Evolutionary conservation across 306 rosid genomes (phyloP), one percentile per base, ranked within the genome.

Genomic region (Erythrophleum fordii): DNA sequence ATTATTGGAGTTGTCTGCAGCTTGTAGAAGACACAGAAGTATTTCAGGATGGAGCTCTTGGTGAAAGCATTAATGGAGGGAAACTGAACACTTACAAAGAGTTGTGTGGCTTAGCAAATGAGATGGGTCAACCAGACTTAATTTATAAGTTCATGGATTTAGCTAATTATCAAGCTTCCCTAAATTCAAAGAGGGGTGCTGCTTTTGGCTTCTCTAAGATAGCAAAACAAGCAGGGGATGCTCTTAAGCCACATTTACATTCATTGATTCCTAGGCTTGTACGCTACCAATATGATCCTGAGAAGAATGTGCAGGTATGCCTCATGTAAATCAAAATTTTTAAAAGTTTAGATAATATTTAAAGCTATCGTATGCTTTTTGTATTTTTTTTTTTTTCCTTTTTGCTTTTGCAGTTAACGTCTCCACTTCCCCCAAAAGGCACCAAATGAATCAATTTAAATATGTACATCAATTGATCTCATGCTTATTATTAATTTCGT

Each of bases 151-250:
- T 95, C 88, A 91, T 95, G 97, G 99, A 95, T 90, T 87, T 95
- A 84, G 98, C 99, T 83, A 95, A 95, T 88, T 85, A 95, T 85
- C 99, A 95, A 84, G 88, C 92, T 77, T 89, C 99, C 80, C 75
- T 95, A 44, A 86, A 90, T 83, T 95, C 97, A 2, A 93, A 95
- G 86, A 90, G 97, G 83, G 99, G 97, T 89, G 99, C 98, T 74
- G 97, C 99, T 69, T 95, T 95, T 86, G 99, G 99, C 76, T 95
- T 95, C 89, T 93, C 99, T 48, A 95, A 93, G 88, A 93, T 95
- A 72, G 99, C 99, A 52, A 95, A 90, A 87, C 99, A 91, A 77
- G 94, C 99, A 16, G 99, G 97, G 85, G 95, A 87, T 85, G 97
- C 94, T 73, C 93, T 93, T 79, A 87, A 91, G 83, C 99, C 99